Evolutionary conservation across 805 yeast species (phyloP), one percentile per base, ranked within the genome.

Genomic region (Nakazawaea populi): DNA sequence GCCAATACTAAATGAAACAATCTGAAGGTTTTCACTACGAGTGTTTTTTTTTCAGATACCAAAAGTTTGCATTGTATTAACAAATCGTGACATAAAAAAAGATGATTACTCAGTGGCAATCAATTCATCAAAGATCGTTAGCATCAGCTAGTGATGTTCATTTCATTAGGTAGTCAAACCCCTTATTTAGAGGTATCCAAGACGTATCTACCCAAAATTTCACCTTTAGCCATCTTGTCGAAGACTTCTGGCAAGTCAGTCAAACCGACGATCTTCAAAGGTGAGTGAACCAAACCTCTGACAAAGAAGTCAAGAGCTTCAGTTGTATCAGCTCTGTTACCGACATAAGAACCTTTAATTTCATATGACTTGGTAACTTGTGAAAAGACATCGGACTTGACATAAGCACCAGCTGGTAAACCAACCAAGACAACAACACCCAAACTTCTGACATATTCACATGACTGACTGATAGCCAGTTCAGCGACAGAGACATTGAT

Each of bases 251-350:
- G 73, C 58, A 79, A 69, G 56, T 76, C 75, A 39, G 78, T 71
- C 54, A 79, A 70, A 37, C 82, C 81, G 52, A 78, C 82, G 60
- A 79, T 57, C 68, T 76, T 78, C 62, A 79, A 80, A 55, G 84
- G 87, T 49, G 86, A 77, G 56, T 75, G 69, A 60, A 84, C 82
- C 59, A 79, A 70, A 51, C 89, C 89, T 68, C 88, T 75, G 53
- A 75, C 55, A 64, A 82, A 84, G 76, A 84, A 83, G 60, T 84
- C 88, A 52, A 84, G 64, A 45, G 89, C 89, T 69, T 84, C 90
- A 56, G 84, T 78, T 57, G 92, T 80, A 71, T 89, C 96, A 57
- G 86, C 85, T 72, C 95, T 84, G 81, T 87, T 87, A 61, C 96
- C 96, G 56, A 88, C 96, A 65, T 86, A 86, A 48, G 95, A 87